These are phyloP conservation scores for Lachnellula willkommii DNA, from an alignment of 2,329 filamentous ascomycete species.

Conservation along the genomic window DNA sequence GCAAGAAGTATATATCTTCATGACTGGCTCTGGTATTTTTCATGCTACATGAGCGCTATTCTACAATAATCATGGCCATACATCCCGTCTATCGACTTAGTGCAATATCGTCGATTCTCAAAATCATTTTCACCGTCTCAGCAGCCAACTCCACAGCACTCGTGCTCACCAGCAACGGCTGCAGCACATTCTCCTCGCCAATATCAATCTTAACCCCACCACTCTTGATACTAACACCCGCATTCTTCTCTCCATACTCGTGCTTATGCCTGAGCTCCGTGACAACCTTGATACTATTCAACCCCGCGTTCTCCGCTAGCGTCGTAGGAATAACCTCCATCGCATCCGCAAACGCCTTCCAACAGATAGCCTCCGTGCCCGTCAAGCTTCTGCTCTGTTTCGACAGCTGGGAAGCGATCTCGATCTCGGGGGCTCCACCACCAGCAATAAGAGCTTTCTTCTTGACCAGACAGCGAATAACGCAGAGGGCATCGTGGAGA, in stretches of 20 bases:
- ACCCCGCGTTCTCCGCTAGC: conserved; percentile 90
- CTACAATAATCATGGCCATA: background rate
- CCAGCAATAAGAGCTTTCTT: conserved; percentile 99
- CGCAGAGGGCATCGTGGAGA: conserved; percentile 94
- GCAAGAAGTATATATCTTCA: background rate
- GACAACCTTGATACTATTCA: conserved; percentile 98
- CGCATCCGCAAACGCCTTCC: conserved; percentile 97
- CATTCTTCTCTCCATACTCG: conserved; percentile 90
- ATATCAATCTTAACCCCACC: conserved; percentile 97
- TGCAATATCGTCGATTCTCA: conserved; percentile 29
- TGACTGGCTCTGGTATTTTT: conserved; percentile 5
- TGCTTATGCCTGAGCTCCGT: conserved; percentile 92
- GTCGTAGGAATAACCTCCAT: conserved; percentile 97
- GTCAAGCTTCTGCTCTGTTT: conserved; percentile 76
- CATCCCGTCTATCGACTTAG: conserved; percentile 22
- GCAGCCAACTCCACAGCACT: conserved; percentile 95
- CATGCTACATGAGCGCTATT: conserved; percentile 16
- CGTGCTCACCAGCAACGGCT: conserved; percentile 92
- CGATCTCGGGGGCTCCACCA: conserved; percentile 92
- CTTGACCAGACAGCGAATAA: conserved; percentile 95
- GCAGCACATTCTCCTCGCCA: conserved; percentile 91
- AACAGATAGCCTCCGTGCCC: conserved; percentile 95
- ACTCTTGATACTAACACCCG: conserved; percentile 96
- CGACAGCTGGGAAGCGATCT: conserved; percentile 82
- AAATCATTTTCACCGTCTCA: conserved; percentile 69